Conservation (phyloP, 306 rosid genomes). For the Nissolia schottii region DNA sequence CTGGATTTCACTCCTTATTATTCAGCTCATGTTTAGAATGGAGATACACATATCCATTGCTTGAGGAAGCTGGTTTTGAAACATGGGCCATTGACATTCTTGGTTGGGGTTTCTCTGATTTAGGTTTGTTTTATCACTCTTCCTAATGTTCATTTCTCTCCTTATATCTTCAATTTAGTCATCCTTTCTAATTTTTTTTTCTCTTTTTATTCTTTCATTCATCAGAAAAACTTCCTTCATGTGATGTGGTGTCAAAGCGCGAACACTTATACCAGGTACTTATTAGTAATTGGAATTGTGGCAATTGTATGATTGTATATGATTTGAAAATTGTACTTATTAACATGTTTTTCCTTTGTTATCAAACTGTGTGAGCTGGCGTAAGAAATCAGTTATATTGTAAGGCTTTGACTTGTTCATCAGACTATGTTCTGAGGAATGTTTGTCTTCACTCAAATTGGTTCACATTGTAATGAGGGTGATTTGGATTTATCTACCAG, state of each 20-base stretch:
- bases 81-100: conserved; percentile 86
- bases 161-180: background rate
- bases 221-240: conserved; percentile 56
- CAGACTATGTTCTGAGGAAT: background rate
- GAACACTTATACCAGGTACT: conserved; percentile 64
- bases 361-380: background rate
- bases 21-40: conserved; percentile 93
- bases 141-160: background rate
- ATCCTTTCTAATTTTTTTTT: background rate
- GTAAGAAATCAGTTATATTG: background rate
- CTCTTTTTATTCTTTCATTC: conserved; percentile 5
- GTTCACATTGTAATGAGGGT: background rate
- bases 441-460: background rate
- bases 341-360: background rate
- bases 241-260: conserved; percentile 62
- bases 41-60: conserved; percentile 74
- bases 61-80: conserved; percentile 73
- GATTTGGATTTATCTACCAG: conserved; percentile 36
- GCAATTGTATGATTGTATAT: background rate
- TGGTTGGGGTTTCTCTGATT: conserved; percentile 89
- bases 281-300: background rate
- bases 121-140: conserved; percentile 42
- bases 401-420: background rate
- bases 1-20: conserved; percentile 31
- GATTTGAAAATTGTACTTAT: background rate